Evolutionary conservation across 441 rosid species (phyloP).

Genomic region (Euphorbia corollata): DNA sequence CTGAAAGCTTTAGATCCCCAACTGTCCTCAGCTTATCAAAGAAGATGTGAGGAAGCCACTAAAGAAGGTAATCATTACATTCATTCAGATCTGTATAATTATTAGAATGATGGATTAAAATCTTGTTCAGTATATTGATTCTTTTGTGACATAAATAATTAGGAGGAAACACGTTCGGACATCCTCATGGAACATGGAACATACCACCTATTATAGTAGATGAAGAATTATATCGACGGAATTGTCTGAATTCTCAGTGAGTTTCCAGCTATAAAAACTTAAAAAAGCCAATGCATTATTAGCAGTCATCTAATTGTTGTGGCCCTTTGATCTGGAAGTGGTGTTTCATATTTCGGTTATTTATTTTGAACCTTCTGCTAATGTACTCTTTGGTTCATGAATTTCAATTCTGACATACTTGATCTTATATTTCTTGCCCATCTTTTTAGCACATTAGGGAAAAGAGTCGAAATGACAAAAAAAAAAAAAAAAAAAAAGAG

Average conservation of each 20-base stretch:
- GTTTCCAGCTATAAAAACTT: neutral
- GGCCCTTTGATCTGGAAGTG: neutral
- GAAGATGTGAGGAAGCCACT: conserved; percentile 79
- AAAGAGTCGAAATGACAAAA: too few relatives aligned
- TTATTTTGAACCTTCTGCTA: neutral
- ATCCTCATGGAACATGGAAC: conserved; percentile 67
- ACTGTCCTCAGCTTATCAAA: conserved; percentile 48
- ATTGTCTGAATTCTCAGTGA: conserved; percentile 14
- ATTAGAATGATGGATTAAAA: neutral
- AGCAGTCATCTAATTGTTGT: neutral
- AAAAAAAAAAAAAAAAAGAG: too few relatives aligned
- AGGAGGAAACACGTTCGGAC: conserved; percentile 58
- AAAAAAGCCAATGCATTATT: neutral
- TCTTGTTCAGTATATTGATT: neutral
- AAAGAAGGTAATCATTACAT: conserved; percentile 47
- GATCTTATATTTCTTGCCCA: too few relatives aligned
- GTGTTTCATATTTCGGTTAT: neutral
- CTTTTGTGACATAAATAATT: neutral
- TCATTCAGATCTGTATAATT: neutral
- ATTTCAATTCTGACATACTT: too few relatives aligned
- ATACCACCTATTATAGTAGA: conserved; percentile 61
- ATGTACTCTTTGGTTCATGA: too few relatives aligned
- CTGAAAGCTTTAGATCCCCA: conserved; percentile 54
- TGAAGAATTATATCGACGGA: conserved; percentile 46
- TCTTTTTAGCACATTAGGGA: too few relatives aligned